These are phyloP conservation scores for Globisporangium carolinianum DNA, from an alignment of 352 stramenopile species.

Conservation along the genomic window DNA sequence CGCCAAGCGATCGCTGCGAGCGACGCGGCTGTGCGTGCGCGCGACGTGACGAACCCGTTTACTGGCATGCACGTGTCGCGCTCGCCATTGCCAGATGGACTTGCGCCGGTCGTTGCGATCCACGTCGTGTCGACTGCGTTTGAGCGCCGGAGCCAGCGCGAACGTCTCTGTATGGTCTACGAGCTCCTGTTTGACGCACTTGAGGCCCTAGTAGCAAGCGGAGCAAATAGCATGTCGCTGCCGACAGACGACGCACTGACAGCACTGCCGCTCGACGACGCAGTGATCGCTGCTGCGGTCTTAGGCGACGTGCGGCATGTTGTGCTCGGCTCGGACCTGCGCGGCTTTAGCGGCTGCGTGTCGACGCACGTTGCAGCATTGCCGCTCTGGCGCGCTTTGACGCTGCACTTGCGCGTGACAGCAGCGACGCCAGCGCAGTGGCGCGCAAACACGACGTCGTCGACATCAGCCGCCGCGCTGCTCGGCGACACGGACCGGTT, in stretches of 20 bases:
- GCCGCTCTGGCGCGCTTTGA: slow-evolving; percentile 33
- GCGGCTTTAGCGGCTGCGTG: slow-evolving; percentile 27
- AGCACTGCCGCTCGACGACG: not conserved
- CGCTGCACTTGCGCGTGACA: slow-evolving; percentile 30
- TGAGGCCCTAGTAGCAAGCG: not conserved
- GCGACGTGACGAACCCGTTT: slow-evolving; percentile 37
- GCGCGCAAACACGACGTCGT: slow-evolving; percentile 1
- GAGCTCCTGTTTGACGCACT: slow-evolving; percentile 15
- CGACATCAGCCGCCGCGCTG: not conserved
- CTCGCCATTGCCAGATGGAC: slow-evolving; percentile 21
- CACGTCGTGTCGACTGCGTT: slow-evolving; percentile 48
- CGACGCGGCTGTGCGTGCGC: slow-evolving; percentile 26
- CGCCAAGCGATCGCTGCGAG: slow-evolving; percentile 29
- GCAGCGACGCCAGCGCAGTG: slow-evolving; percentile 47
- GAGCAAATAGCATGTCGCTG: too few relatives aligned
- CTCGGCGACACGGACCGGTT: slow-evolving; percentile 44
- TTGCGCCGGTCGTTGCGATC: slow-evolving; percentile 40
- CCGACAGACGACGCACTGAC: not conserved
- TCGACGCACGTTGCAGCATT: slow-evolving; percentile 27
- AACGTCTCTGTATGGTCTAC: slow-evolving; percentile 47
- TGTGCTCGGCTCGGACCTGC: slow-evolving; percentile 6
- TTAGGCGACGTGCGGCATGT: too few relatives aligned
- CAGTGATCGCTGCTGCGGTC: slow-evolving; percentile 6
- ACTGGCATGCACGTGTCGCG: slow-evolving; percentile 16
- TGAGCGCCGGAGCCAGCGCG: slow-evolving; percentile 28